These are phyloP conservation scores for Cutaneotrichosporon sp. DNA, from an alignment of 1,284 basidiomycete species.

Conservation along the genomic window DNA sequence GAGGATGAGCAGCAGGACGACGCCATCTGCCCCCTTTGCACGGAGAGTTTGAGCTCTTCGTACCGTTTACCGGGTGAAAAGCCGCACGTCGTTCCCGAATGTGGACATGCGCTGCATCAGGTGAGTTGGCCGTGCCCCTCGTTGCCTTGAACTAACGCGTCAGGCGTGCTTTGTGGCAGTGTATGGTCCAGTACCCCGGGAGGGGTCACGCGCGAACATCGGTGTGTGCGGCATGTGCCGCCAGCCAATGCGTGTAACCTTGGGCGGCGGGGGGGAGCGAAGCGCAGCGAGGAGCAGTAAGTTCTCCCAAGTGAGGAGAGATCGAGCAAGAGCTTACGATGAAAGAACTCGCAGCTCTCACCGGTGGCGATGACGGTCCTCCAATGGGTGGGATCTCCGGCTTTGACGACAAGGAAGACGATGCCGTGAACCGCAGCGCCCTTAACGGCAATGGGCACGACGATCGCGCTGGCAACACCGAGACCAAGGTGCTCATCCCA, in stretches of 20 bases:
- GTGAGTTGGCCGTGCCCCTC: constrained; percentile 47
- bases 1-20: constrained; percentile 33
- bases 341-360: constrained; percentile 81
- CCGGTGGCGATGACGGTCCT: constrained; percentile 53
- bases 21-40: constrained; percentile 48
- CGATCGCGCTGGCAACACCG: constrained; percentile 34
- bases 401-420: constrained; percentile 66
- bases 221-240: constrained; percentile 96
- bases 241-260: constrained; percentile 85
- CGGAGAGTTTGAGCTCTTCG: constrained; percentile 43
- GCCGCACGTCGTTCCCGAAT: constrained; percentile 91
- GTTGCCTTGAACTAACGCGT: constrained; percentile 8
- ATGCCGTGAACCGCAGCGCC: constrained; percentile 50
- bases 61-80: constrained; percentile 77
- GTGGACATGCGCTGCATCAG: constrained; percentile 94
- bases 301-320: constrained; percentile 47
- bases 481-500: constrained; percentile 69
- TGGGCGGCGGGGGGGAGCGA: constrained; percentile 53
- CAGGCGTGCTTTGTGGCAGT: constrained; percentile 89
- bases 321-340: constrained; percentile 8
- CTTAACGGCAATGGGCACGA: constrained; percentile 47
- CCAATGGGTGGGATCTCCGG: neutral
- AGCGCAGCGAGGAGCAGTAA: constrained; percentile 77
- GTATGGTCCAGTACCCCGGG: constrained; percentile 86
- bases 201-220: constrained; percentile 61